Base-by-base conservation (phyloP, 2,329 filamentous ascomycete species). In the Penicillium olsonii region DNA sequence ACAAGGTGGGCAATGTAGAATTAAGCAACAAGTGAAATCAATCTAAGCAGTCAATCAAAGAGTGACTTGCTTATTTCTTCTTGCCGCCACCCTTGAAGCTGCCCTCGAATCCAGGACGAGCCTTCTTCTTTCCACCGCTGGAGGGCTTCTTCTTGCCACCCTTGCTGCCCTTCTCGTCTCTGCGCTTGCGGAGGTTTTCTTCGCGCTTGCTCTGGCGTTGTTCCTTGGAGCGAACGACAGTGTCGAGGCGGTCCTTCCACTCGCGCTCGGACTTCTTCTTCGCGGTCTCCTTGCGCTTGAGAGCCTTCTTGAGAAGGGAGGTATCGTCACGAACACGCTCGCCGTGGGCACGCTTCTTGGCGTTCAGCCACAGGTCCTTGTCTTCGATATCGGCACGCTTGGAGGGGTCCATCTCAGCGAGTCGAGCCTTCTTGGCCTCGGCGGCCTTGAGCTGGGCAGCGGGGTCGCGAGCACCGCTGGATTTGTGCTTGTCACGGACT, bases 241-340 rank as follows among this genome's bases (percentile, higher is more conserved):
- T 86, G 22, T 87, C 83, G 33, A 83, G 75, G 41, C 89, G 80
- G 49, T 90, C 87, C 39, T 76, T 81, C 89, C 94, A 97, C 66
- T 94, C 90, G 67, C 87, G 87, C 69, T 90, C 90, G 67, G 89
- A 95, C 83, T 94, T 95, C 73, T 86, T 87, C 83, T 96, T 97
- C 44, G 82, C 78, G 59, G 86, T 84, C 64, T 96, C 90, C 76
- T 96, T 95, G 59, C 92, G 85, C 81, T 96, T 96, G 59, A 97
- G 78, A 0, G 92, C 88, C 79, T 96, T 96, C 79, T 96, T 96
- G 22, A 99, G 80, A 48, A 96, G 75, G 38, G 82, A 84, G 55
- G 90, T 90, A 68, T 96, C 90, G 65, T 97, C 91, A 52, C 84
- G 85, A 27, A 96, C 87, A 67, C 90, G 88, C 66, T 96, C 92